Conservation (phyloP, 179 eudicot genomes). For the Sideroxylon spinosum region DNA sequence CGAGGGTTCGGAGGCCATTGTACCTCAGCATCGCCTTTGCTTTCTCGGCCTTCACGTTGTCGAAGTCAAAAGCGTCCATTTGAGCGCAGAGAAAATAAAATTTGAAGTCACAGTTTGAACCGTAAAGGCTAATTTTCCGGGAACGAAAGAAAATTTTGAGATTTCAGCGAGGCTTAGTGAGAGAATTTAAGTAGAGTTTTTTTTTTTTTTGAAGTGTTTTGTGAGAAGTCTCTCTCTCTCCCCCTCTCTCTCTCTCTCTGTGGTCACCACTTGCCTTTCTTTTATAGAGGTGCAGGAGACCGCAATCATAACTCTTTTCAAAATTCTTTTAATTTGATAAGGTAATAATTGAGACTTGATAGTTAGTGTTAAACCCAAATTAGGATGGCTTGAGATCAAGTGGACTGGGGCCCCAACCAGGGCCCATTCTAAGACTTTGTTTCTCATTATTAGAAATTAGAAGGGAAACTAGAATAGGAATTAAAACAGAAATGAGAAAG, state of each 20-base stretch:
- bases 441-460: too few species aligned
- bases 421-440: too few species aligned
- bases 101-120: background rate
- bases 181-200: too few species aligned
- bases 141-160: background rate
- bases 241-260: background rate
- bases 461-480: too few species aligned
- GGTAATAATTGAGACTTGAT: too few species aligned
- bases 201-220: background rate
- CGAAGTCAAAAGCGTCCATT: conserved; percentile 30
- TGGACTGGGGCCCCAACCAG: too few species aligned
- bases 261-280: background rate
- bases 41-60: conserved; percentile 28
- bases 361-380: too few species aligned
- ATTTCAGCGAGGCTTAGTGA: too few species aligned
- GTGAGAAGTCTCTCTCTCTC: background rate
- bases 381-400: too few species aligned
- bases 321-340: too few species aligned
- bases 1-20: conserved; percentile 31
- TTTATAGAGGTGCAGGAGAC: background rate
- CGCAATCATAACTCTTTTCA: too few species aligned
- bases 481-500: too few species aligned
- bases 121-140: background rate
- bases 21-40: conserved; percentile 23
- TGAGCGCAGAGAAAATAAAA: background rate